Evolutionary conservation across 129 eudicot species (phyloP), one percentile per base, ranked within the genome.

Genomic region (Arctium lappa): DNA sequence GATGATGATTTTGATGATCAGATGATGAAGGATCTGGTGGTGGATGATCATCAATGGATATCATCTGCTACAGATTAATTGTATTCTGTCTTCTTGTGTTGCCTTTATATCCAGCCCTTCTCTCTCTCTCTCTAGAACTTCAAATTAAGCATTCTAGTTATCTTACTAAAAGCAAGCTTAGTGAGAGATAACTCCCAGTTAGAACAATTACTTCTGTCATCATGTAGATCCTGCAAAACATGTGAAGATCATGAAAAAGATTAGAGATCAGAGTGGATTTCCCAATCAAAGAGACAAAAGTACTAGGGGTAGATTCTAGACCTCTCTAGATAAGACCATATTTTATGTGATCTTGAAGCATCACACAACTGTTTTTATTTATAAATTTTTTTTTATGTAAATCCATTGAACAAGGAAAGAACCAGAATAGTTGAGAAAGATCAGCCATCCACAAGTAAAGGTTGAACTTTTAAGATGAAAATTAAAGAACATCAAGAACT

Each of bases 21-120:
- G 56, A 46, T 46, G 56, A 66, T 38, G 79, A 75, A 30, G 82
- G 85, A 80, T 77, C 91, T 81, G 82, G 91, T 90, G 87, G 81
- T 79, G 91, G 91, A 87, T 87, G 90, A 72, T 83, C 88, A 82
- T 86, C 93, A 90, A 75, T 84, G 93, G 93, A 90, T 90, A 90
- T 85, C 93, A 90, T 90, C 93, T 90, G 93, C 89, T 81, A 80
- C 74, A 74, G 77, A 75, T 32, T 85, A 83, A 75, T 32, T 85
- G 81, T 88, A 86, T 73, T 46, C 16, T 46, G 56, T 46, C 56
- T 46, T 46, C 56, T 46, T 46, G 15, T 46, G 56, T 11, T 46
- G 56, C 56, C 56, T 46, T 46, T 46, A 9, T 46, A 78, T 81
- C 9, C 38, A 31, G 36, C 39, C 74, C 53, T 10, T 33, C 48